phyloP scores from a whole-genome alignment of 1,284 basidiomycete genomes.

The Trametes sp. region DNA sequence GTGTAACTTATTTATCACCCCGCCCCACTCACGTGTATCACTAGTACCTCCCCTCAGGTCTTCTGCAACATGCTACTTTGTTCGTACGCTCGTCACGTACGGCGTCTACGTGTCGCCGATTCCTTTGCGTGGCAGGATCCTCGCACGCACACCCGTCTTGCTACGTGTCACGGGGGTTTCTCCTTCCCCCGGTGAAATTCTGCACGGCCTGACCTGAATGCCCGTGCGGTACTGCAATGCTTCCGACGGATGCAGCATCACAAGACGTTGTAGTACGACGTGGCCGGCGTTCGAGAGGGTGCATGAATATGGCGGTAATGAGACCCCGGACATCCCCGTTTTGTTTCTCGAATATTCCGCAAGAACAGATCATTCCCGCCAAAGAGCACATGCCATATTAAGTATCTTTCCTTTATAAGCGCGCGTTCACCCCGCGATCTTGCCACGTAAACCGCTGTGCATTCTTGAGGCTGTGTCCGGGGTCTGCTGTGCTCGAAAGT shows the following conservation, averaged over 20 bases:
- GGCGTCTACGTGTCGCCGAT: constrained; percentile 6
- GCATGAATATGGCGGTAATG: background rate
- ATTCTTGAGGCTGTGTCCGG: constrained; percentile 19
- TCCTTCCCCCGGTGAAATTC: constrained; percentile 17
- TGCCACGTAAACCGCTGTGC: constrained; percentile 25
- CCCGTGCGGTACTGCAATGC: constrained; percentile 27
- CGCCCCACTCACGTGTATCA: constrained; percentile 27
- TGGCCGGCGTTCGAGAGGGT: constrained; percentile 20
- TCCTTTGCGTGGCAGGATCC: background rate
- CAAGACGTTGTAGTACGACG: constrained; percentile 23
- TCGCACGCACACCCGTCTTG: background rate
- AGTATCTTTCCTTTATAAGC: no score
- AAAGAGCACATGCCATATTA: no score
- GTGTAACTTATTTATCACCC: constrained; percentile 28
- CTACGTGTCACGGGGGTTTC: constrained; percentile 11
- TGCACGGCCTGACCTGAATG: constrained; percentile 8
- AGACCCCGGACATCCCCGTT: constrained; percentile 21
- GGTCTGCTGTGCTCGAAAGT: constrained; percentile 21
- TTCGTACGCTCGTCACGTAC: no score
- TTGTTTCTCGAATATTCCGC: constrained; percentile 29
- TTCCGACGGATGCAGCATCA: constrained; percentile 22
- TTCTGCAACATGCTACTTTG: constrained; percentile 14
- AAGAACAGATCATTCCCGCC: background rate
- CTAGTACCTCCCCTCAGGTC: constrained; percentile 17
- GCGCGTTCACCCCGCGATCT: background rate